These are phyloP conservation scores for Cryptococcus sp. DNA, from an alignment of 1,284 basidiomycete genomes.

Conservation along the genomic window DNA sequence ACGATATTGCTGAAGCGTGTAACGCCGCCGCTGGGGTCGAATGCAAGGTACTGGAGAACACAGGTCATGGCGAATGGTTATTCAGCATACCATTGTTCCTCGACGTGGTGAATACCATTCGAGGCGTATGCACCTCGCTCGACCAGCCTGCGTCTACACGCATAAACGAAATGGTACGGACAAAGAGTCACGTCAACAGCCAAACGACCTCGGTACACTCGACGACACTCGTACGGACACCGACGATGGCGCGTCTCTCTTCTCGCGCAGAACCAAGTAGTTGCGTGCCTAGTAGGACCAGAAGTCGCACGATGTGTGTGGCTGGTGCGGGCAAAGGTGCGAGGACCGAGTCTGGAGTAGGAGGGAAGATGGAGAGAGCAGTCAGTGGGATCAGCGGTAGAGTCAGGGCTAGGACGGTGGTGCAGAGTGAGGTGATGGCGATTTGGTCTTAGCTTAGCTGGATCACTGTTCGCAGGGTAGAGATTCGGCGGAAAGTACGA, in stretches of 20 bases:
- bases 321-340: neutral
- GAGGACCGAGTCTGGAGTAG: neutral
- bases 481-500: too few species aligned
- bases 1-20: conserved; percentile 3
- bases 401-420: conserved; percentile 1
- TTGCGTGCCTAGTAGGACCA: neutral
- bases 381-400: neutral
- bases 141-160: too few species aligned
- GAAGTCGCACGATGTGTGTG: neutral
- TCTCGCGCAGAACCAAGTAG: neutral
- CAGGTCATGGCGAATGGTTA: conserved; percentile 13
- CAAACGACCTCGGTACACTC: too few species aligned
- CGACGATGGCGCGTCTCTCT: neutral
- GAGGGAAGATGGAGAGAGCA: neutral
- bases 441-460: too few species aligned
- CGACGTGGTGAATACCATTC: neutral
- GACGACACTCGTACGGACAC: too few species aligned
- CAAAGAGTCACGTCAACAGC: too few species aligned
- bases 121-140: too few species aligned
- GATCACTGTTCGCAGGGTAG: too few species aligned
- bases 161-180: too few species aligned
- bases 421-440: neutral
- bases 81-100: conserved; percentile 1
- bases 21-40: neutral
- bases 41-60: conserved; percentile 9